These are phyloP conservation scores for Phylloporus sp. DNA, from an alignment of 768 basidiomycete genomes.

Conservation along the genomic window DNA sequence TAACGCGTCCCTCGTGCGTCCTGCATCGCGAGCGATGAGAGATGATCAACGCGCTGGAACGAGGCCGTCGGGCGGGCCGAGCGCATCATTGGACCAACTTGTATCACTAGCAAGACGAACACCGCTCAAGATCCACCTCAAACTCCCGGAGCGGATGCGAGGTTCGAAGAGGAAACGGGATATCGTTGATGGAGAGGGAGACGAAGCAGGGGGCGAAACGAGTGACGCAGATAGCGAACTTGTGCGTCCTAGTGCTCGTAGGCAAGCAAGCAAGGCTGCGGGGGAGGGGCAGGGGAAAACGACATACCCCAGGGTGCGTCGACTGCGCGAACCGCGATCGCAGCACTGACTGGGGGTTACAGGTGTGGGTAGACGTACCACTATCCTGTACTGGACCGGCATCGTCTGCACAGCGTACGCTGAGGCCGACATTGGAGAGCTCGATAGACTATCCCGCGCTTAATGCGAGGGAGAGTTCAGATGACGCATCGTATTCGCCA, in stretches of 20 bases:
- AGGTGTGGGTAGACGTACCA: neutral
- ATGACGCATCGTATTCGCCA: neutral
- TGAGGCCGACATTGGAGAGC: neutral
- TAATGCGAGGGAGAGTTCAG: neutral
- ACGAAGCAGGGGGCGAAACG: neutral
- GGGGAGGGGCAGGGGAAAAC: neutral
- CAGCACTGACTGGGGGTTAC: neutral
- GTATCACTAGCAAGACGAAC: slow-evolving; percentile 11
- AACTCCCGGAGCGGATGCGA: slow-evolving; percentile 4
- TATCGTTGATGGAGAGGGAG: neutral
- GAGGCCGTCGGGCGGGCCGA: slow-evolving; percentile 15
- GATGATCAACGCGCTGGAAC: neutral
- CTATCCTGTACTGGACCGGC: neutral
- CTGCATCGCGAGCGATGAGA: neutral
- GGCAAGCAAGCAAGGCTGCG: neutral
- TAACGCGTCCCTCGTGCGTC: neutral
- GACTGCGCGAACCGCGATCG: neutral
- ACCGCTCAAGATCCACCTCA: slow-evolving; percentile 8
- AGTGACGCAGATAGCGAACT: neutral
- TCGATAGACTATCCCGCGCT: neutral
- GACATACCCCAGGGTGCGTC: neutral
- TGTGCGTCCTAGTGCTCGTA: neutral
- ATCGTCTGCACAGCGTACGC: neutral
- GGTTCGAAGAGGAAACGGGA: slow-evolving; percentile 16
- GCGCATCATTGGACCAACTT: slow-evolving; percentile 18